These are phyloP conservation scores for Coniochaeta sp. DNA, from an alignment of 2,329 filamentous ascomycete species.

Conservation along the genomic window DNA sequence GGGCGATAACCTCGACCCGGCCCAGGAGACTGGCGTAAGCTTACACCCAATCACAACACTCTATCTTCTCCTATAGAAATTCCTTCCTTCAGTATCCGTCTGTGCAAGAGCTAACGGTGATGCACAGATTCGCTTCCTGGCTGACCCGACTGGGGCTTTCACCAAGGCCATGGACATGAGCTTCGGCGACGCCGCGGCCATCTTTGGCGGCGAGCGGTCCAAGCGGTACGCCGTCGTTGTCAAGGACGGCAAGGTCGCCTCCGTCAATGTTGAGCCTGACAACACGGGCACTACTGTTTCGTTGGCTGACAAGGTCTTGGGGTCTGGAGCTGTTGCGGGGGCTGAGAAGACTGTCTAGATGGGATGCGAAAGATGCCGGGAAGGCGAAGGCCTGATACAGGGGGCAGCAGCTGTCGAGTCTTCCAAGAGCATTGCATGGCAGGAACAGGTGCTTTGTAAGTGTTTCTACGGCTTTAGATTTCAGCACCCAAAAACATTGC, in stretches of 20 bases:
- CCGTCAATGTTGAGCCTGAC: slow-evolving; percentile 78
- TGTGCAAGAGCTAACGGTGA: neutral
- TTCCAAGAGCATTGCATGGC: no score
- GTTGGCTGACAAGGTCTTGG: slow-evolving; percentile 42
- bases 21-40: slow-evolving; percentile 67
- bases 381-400: neutral
- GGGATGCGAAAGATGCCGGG: neutral
- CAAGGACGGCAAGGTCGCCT: slow-evolving; percentile 77
- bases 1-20: slow-evolving; percentile 69
- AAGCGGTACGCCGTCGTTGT: slow-evolving; percentile 84
- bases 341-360: neutral
- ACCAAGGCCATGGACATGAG: slow-evolving; percentile 75
- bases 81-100: no score
- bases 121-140: slow-evolving; percentile 77
- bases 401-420: neutral
- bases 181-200: slow-evolving; percentile 63
- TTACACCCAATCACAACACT: neutral
- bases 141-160: slow-evolving; percentile 71
- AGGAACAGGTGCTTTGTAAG: no score
- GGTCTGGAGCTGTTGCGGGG: slow-evolving; percentile 2
- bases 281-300: slow-evolving; percentile 64
- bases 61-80: no score
- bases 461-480: no score
- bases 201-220: slow-evolving; percentile 76
- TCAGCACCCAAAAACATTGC: no score